Evolutionary conservation across 805 yeast species (phyloP), one percentile per base, ranked within the genome.

Genomic region (Wickerhamiella slavikovae): DNA sequence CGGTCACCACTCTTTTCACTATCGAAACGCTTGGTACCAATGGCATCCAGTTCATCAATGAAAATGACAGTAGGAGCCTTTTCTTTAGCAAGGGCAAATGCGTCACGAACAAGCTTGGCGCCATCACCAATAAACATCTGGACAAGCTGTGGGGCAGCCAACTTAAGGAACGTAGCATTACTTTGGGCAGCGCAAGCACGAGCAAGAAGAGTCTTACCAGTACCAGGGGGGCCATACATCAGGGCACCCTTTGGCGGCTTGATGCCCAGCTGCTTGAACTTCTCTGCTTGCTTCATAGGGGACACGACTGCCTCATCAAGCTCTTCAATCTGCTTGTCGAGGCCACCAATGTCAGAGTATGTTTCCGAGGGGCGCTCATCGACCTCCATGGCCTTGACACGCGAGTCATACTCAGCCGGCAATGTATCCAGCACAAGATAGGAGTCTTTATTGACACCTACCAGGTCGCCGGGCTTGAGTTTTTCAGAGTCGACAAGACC

Each of bases 91-190:
- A 89, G 62, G 34, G 85, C 94, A 57, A 89, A 89, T 11, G 95
- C 94, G 55, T 89, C 96, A 49, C 99, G 73, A 35, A 89, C 93
- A 47, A 89, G 66, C 52, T 92, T 78, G 23, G 98, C 95, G 52
- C 98, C 98, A 53, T 89, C 99, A 52, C 99, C 99, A 46, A 89
- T 77, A 48, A 83, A 89, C 82, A 89, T 89, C 52, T 89, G 98
- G 32, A 89, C 95, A 39, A 89, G 69, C 55, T 89, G 98, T 6
- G 98, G 94, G 22, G 96, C 99, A 1, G 95, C 96, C 33, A 89
- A 66, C 49, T 92, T 79, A 49, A 89, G 63, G 52, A 89, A 89
- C 0, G 98, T 89, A 11, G 98, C 98, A 54, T 83, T 82, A 1
- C 96, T 79, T 54, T 89, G 96, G 31, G 95, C 94, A 15, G 99